These are phyloP conservation scores for Fragilaria radians DNA, from an alignment of 108 stramenopile species.

Conservation along the genomic window DNA sequence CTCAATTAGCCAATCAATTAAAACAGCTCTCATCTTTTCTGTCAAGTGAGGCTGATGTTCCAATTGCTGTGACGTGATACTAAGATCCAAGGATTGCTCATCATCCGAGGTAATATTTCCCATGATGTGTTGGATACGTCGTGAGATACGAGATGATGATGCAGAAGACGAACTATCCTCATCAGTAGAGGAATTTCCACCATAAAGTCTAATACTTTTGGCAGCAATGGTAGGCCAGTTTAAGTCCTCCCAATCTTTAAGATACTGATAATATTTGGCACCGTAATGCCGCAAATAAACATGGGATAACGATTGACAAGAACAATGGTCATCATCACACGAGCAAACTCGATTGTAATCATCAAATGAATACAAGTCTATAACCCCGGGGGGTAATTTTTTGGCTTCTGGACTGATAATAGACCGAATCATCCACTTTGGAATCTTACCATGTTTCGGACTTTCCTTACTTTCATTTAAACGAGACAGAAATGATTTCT, in stretches of 20 bases:
- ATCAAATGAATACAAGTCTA: constrained; percentile 22
- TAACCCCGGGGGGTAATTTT: constrained; percentile 9
- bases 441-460: no score
- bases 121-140: background rate
- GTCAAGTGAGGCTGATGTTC: constrained; percentile 48
- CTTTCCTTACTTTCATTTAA: no score
- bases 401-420: background rate
- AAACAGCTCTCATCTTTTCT: constrained; percentile 68
- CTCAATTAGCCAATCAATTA: constrained; percentile 91
- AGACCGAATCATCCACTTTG: background rate
- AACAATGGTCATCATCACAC: constrained; percentile 11
- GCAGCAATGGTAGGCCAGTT: background rate
- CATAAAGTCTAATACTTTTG: constrained; percentile 1
- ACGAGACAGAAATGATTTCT: background rate
- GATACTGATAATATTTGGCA: constrained; percentile 11
- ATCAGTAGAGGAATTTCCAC: background rate
- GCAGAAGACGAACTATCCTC: constrained; percentile 1
- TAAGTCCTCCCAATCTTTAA: constrained; percentile 11
- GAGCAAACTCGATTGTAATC: background rate
- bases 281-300: constrained; percentile 23
- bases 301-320: constrained; percentile 13
- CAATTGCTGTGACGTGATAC: background rate
- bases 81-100: background rate
- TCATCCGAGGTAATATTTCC: background rate
- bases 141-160: background rate